phyloP scores from a whole-genome alignment of 139 green algal species.

The Chlamydomonas applanata region DNA sequence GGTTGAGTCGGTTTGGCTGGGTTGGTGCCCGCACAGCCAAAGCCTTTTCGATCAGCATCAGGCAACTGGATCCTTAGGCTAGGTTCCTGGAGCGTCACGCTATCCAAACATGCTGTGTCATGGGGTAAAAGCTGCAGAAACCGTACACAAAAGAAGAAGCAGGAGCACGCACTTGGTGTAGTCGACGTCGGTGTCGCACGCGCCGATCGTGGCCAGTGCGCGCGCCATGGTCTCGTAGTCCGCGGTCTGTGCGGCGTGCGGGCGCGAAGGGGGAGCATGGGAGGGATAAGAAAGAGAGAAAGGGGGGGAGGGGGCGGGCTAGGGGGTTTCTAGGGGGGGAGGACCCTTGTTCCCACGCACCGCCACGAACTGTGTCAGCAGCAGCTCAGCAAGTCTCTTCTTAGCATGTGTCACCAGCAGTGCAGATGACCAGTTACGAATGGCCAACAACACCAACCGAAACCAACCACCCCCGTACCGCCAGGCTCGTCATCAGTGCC shows the following conservation, averaged over 20 bases:
- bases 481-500: constrained; percentile 69
- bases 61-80: no score
- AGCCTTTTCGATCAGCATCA: no score
- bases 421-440: not conserved
- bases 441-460: no score
- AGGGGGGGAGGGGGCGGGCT: not conserved
- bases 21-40: no score
- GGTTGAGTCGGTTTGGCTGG: no score
- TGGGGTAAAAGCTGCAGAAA: no score
- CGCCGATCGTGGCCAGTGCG: constrained; percentile 62
- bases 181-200: constrained; percentile 58
- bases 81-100: no score
- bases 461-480: constrained; percentile 9
- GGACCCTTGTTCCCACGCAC: no score
- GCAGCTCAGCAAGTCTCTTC: not conserved
- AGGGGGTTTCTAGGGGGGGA: not conserved
- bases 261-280: no score
- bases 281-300: not conserved
- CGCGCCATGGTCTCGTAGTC: constrained; percentile 69
- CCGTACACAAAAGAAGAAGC: no score
- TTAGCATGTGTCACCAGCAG: not conserved
- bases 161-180: constrained; percentile 32
- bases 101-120: no score
- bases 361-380: no score
- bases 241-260: not conserved